phyloP scores from a whole-genome alignment of 768 basidiomycete species.

The Mycena filopes region DNA sequence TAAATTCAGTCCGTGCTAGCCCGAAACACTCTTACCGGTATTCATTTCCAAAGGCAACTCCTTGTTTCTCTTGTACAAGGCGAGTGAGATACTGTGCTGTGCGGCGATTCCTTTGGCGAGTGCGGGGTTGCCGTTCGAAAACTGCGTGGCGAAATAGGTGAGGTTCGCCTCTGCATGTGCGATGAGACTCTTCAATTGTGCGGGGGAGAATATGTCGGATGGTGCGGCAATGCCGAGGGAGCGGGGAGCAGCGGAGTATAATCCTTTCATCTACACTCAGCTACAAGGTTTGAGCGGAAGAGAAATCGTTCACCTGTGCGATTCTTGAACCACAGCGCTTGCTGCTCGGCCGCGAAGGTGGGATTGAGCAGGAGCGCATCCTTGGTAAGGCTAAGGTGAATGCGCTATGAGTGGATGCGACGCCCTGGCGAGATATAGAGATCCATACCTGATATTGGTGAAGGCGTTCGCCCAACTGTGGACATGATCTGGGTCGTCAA shows the following conservation, averaged over 20 bases:
- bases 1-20: too few species aligned
- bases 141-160: slow-evolving; percentile 37
- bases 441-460: slow-evolving; percentile 42
- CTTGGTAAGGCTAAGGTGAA: slow-evolving; percentile 38
- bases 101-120: slow-evolving; percentile 44
- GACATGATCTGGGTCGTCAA: slow-evolving; percentile 40
- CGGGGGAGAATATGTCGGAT: slow-evolving; percentile 38
- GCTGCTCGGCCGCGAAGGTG: slow-evolving; percentile 37
- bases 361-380: slow-evolving; percentile 40
- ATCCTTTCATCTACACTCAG: slow-evolving; percentile 24
- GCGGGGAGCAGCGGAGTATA: slow-evolving; percentile 44
- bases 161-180: slow-evolving; percentile 36
- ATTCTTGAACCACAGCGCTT: slow-evolving; percentile 41
- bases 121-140: slow-evolving; percentile 45
- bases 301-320: slow-evolving; percentile 39
- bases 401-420: not conserved
- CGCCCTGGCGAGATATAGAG: not conserved
- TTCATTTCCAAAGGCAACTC: slow-evolving; percentile 44
- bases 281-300: too few species aligned
- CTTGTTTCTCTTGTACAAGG: slow-evolving; percentile 38
- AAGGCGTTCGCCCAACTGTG: slow-evolving; percentile 47
- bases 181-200: slow-evolving; percentile 33
- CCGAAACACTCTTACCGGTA: slow-evolving; percentile 32
- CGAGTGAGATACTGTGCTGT: slow-evolving; percentile 41
- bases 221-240: slow-evolving; percentile 43